Conservation (phyloP, 352 stramenopile genomes). For the Halophytophthora polymorphica region DNA sequence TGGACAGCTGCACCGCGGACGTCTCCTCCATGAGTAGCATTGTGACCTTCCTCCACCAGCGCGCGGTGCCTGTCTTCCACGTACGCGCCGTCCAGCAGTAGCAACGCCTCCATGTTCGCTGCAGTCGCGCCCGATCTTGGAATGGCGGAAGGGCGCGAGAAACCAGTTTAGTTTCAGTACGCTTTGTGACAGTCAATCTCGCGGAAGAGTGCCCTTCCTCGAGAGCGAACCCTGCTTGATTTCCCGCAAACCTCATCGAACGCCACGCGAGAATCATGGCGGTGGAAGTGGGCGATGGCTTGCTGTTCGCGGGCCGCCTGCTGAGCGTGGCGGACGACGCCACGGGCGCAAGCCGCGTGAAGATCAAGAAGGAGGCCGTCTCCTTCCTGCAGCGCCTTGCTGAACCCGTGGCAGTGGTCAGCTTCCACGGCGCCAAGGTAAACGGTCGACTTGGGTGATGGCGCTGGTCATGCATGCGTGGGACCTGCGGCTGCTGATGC, state of each 20-base stretch:
- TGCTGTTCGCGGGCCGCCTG: constrained; percentile 67
- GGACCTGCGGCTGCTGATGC: no score
- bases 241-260: background rate
- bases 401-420: constrained; percentile 66
- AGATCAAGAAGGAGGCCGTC: constrained; percentile 71
- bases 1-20: background rate
- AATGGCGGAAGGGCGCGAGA: background rate
- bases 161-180: background rate
- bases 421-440: constrained; percentile 54
- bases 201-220: no score
- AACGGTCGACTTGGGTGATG: background rate
- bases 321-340: constrained; percentile 46
- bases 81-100: constrained; percentile 38
- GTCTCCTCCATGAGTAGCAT: constrained; percentile 1
- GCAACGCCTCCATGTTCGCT: constrained; percentile 54
- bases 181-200: no score
- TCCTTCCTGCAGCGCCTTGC: constrained; percentile 70
- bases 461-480: background rate
- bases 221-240: no score
- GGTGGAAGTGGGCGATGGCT: constrained; percentile 11
- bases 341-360: constrained; percentile 34
- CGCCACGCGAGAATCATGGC: background rate
- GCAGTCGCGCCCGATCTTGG: background rate
- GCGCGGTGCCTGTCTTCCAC: constrained; percentile 48
- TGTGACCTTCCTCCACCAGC: constrained; percentile 21